Conservation (phyloP, 176 grass and related monocot species). For the Olyra latifolia region DNA sequence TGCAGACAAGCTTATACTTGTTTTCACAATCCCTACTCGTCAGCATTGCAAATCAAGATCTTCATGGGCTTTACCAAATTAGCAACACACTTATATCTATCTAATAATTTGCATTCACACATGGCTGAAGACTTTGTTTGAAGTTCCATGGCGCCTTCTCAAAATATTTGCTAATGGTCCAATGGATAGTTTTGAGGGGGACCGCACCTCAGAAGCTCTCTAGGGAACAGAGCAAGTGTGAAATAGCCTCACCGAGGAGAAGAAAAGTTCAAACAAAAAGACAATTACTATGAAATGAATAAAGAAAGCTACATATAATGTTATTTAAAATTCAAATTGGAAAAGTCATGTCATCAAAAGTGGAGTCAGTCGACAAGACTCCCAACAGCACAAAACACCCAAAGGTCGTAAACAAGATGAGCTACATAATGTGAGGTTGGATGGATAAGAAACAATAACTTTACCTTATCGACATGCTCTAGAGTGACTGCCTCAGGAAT, state of each 20-base stretch:
- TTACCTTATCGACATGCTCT: slow-evolving; percentile 93
- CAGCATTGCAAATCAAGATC: background rate
- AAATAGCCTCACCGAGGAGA: background rate
- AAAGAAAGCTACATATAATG: background rate
- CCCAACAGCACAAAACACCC: background rate
- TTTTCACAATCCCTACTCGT: background rate
- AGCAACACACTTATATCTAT: background rate
- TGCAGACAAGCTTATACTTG: background rate
- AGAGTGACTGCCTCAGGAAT: slow-evolving; percentile 71
- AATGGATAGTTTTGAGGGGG: background rate
- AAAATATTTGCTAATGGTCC: background rate
- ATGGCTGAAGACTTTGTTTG: background rate
- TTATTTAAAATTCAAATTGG: background rate
- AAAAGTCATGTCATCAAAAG: slow-evolving; percentile 1
- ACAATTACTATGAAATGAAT: background rate
- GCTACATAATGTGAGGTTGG: background rate
- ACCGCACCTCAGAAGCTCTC: background rate
- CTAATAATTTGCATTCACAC: background rate
- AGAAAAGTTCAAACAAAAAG: background rate
- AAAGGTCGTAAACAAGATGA: slow-evolving; percentile 3
- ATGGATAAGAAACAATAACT: background rate
- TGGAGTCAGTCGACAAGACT: background rate
- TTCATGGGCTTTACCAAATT: background rate
- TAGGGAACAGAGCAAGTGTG: background rate
- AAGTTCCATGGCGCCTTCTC: background rate